Conservation (phyloP, 306 rosid species). For the Parietaria judaica region DNA sequence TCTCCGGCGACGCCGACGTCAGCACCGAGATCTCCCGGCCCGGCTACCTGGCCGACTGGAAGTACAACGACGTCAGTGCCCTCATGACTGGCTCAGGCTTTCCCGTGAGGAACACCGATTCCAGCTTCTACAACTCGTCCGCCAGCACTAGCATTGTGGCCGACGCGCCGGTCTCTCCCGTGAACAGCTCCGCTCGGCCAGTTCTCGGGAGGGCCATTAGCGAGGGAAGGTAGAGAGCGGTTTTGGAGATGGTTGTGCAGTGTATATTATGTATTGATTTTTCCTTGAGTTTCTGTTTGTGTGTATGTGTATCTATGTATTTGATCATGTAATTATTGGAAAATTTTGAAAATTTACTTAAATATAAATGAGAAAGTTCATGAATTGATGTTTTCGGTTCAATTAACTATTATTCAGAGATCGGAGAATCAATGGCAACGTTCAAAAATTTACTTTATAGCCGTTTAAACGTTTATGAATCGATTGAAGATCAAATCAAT, state of each 20-base stretch:
- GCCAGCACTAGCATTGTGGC: constrained; percentile 4
- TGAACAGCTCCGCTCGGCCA: background rate
- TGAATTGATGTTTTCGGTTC: too few relatives aligned
- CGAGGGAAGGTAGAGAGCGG: background rate
- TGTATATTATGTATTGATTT: background rate
- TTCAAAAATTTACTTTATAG: too few relatives aligned
- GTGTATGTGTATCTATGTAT: too few relatives aligned
- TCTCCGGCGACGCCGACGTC: constrained; percentile 58
- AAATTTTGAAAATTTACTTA: too few relatives aligned
- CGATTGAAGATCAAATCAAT: too few relatives aligned
- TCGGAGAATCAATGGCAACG: too few relatives aligned
- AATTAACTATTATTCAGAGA: too few relatives aligned
- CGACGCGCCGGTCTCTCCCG: background rate
- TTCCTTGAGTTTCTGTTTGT: background rate
- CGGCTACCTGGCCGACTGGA: constrained; percentile 58
- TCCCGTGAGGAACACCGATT: constrained; percentile 9
- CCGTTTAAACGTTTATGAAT: too few relatives aligned
- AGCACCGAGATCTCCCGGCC: constrained; percentile 45
- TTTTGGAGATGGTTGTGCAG: background rate
- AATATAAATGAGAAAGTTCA: too few relatives aligned
- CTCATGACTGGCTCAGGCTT: constrained; percentile 2
- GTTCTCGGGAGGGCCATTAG: background rate
- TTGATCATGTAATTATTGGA: too few relatives aligned
- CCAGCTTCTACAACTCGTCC: constrained; percentile 6
- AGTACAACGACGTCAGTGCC: constrained; percentile 39